phyloP scores from a whole-genome alignment of 306 rosid genomes.

The Medicago arabica region DNA sequence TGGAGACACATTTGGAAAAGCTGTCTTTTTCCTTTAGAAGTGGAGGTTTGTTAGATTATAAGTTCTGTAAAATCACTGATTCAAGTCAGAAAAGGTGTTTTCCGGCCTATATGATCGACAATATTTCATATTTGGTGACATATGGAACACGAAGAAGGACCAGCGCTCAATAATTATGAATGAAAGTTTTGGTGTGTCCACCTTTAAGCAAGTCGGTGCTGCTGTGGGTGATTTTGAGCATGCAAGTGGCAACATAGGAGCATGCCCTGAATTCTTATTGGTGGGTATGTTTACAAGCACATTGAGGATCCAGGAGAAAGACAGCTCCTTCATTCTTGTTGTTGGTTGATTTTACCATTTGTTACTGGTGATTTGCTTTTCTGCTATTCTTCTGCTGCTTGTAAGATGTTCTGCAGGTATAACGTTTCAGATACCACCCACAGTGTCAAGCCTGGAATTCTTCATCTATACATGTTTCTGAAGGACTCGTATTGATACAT shows the following conservation, averaged over 20 bases:
- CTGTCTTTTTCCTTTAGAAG: constrained; percentile 13
- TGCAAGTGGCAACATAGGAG: constrained; percentile 1
- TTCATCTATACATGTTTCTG: constrained; percentile 20
- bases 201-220: constrained; percentile 23
- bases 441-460: constrained; percentile 7
- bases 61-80: constrained; percentile 19
- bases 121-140: constrained; percentile 29
- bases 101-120: constrained; percentile 3
- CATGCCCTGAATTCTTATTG: constrained; percentile 27
- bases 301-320: constrained; percentile 15
- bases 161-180: constrained; percentile 4
- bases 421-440: constrained; percentile 19
- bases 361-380: constrained; percentile 25
- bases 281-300: constrained; percentile 24
- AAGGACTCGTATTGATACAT: constrained; percentile 32
- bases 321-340: constrained; percentile 23
- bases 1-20: constrained; percentile 6
- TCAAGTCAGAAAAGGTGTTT: constrained; percentile 29
- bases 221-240: constrained; percentile 18
- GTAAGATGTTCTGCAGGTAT: constrained; percentile 27
- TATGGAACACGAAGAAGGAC: constrained; percentile 17
- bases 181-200: constrained; percentile 29
- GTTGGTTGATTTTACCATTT: not conserved
- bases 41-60: constrained; percentile 22
- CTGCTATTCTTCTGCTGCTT: constrained; percentile 5